phyloP scores from a whole-genome alignment of 108 stramenopile genomes.

The Bacterosira constricta region DNA sequence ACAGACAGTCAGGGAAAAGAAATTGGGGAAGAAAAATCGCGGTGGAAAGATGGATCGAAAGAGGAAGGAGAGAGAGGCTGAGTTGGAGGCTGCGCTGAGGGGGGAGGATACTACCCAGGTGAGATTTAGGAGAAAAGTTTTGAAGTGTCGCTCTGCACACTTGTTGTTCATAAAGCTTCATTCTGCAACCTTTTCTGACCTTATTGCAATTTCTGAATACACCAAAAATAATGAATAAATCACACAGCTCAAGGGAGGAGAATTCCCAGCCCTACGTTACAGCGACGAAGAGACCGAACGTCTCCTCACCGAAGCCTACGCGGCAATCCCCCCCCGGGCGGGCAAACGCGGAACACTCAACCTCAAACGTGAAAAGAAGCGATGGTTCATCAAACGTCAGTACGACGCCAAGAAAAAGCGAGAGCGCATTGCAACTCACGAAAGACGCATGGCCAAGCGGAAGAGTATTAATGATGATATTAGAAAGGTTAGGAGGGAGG shows the following conservation, averaged over 20 bases:
- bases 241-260: constrained; percentile 55
- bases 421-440: constrained; percentile 55
- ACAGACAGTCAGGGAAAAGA: constrained; percentile 51
- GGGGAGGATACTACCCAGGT: constrained; percentile 37
- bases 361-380: constrained; percentile 62
- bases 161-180: neutral
- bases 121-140: neutral
- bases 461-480: constrained; percentile 49
- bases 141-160: neutral
- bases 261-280: constrained; percentile 78
- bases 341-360: constrained; percentile 82
- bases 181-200: neutral
- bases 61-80: constrained; percentile 55
- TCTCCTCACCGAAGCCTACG: constrained; percentile 77
- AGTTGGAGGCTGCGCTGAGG: constrained; percentile 34
- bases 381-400: constrained; percentile 65
- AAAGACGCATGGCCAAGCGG: constrained; percentile 74
- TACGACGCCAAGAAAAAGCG: constrained; percentile 66
- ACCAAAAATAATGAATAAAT: neutral
- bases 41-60: constrained; percentile 64
- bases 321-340: constrained; percentile 62
- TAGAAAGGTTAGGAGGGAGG: constrained; percentile 48
- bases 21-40: constrained; percentile 53
- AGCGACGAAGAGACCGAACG: constrained; percentile 82
- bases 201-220: neutral